A percentile compares a stretch with the other conserved stretches of the same genome.
phyloP scores from a whole-genome alignment of 257 asterid genomes.

The Thymus mandschuricus region DNA sequence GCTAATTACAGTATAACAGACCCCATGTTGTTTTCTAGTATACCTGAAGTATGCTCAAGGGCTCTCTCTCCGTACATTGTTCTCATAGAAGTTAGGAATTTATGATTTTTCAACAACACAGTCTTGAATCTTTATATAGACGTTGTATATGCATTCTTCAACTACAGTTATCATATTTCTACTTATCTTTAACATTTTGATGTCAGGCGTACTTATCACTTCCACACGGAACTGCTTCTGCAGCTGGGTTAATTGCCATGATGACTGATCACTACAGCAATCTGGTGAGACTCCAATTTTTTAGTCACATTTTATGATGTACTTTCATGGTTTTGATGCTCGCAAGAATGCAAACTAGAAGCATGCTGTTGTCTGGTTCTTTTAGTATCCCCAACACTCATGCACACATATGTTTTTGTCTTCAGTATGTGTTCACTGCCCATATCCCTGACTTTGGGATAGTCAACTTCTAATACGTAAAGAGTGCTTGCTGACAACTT shows the following conservation, averaged over 20 bases:
- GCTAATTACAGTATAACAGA: not conserved
- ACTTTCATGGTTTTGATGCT: slow-evolving; percentile 10
- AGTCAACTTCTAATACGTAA: slow-evolving; percentile 10
- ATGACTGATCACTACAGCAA: slow-evolving; percentile 96
- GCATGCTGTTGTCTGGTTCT: slow-evolving; percentile 13
- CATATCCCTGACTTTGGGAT: slow-evolving; percentile 13
- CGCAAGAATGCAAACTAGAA: slow-evolving; percentile 24
- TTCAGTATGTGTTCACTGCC: slow-evolving; percentile 12
- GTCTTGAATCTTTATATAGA: slow-evolving; percentile 19
- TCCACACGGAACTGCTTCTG: slow-evolving; percentile 96
- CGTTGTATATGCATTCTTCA: slow-evolving; percentile 19
- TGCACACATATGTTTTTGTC: not conserved
- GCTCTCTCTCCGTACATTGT: not conserved
- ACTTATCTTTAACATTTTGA: slow-evolving; percentile 20
- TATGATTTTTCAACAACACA: slow-evolving; percentile 17
- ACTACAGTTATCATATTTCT: slow-evolving; percentile 5
- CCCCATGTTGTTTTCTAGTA: not conserved
- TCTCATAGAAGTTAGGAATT: slow-evolving; percentile 1
- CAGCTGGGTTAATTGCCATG: slow-evolving; percentile 90
- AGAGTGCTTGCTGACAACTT: slow-evolving; percentile 14
- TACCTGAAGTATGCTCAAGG: slow-evolving; percentile 7
- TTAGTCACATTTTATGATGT: slow-evolving; percentile 20
- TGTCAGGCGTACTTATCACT: slow-evolving; percentile 97
- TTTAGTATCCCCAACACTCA: not conserved
- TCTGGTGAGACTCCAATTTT: slow-evolving; percentile 60